Conservation (phyloP, 2,329 filamentous ascomycete genomes). For the Cercospora zeae-maydis region DNA sequence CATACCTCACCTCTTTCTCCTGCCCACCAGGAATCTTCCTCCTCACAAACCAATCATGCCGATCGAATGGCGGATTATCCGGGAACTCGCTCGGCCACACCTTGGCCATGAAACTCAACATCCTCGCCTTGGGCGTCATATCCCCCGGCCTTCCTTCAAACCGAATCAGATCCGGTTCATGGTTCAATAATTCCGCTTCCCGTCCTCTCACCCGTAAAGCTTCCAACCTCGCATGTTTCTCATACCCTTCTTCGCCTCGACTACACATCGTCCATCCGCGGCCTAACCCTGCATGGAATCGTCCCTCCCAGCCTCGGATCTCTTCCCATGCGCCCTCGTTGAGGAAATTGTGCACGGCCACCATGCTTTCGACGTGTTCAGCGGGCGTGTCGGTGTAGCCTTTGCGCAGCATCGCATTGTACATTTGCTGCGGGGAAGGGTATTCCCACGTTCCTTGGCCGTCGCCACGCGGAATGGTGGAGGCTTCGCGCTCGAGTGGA, state of each 20-base stretch:
- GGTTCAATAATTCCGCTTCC: slow-evolving; percentile 35
- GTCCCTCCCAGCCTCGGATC: slow-evolving; percentile 88
- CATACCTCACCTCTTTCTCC: slow-evolving; percentile 77
- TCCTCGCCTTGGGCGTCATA: slow-evolving; percentile 83
- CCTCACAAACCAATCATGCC: slow-evolving; percentile 94
- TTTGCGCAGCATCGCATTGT: slow-evolving; percentile 94
- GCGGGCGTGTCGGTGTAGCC: slow-evolving; percentile 92
- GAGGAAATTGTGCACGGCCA: slow-evolving; percentile 94
- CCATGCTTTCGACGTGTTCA: slow-evolving; percentile 93
- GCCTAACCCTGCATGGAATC: slow-evolving; percentile 73
- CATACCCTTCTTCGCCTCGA: slow-evolving; percentile 36
- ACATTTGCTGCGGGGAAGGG: slow-evolving; percentile 98
- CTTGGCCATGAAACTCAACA: slow-evolving; percentile 75
- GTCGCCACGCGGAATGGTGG: slow-evolving; percentile 85
- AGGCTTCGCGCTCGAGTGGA: slow-evolving; percentile 75
- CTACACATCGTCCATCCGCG: slow-evolving; percentile 36
- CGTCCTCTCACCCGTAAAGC: slow-evolving; percentile 22
- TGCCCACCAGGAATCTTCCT: slow-evolving; percentile 63
- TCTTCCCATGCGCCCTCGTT: slow-evolving; percentile 97
- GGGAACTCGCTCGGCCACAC: slow-evolving; percentile 75
- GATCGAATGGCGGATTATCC: slow-evolving; percentile 84
- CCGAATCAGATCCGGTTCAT: slow-evolving; percentile 69
- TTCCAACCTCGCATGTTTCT: slow-evolving; percentile 27
- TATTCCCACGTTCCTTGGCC: slow-evolving; percentile 86
- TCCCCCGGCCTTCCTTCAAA: slow-evolving; percentile 90